Percentiles rank a stretch among this genome's conserved stretches.
Evolutionary conservation across 108 stramenopile genomes (phyloP).

Genomic region (Asterionellopsis glacialis): DNA sequence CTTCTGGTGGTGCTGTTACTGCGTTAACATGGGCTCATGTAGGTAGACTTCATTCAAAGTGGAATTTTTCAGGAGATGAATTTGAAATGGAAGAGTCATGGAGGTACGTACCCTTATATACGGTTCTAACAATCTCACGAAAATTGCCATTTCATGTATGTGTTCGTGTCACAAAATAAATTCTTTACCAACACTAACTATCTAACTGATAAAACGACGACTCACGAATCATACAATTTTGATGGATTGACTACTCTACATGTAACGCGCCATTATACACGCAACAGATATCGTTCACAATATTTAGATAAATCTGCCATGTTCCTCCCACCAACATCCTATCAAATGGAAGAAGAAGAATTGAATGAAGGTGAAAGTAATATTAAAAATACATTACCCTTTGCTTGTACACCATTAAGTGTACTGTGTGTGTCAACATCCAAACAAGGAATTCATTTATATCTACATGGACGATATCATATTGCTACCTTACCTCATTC

Average conservation of each 20-base stretch:
- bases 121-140: no score
- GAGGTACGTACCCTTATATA: constrained; percentile 24
- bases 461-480: constrained; percentile 75
- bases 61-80: constrained; percentile 14
- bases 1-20: not conserved
- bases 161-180: no score
- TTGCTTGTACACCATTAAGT: constrained; percentile 51
- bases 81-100: constrained; percentile 39
- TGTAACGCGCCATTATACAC: not conserved
- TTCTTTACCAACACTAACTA: no score
- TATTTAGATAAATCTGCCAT: constrained; percentile 32
- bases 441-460: constrained; percentile 37
- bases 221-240: no score
- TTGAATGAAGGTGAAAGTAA: constrained; percentile 4
- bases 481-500: constrained; percentile 6
- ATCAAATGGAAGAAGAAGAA: constrained; percentile 17
- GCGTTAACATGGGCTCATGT: constrained; percentile 36
- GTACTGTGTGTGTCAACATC: constrained; percentile 54
- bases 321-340: constrained; percentile 31
- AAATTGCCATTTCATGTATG: constrained; percentile 10
- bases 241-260: not conserved
- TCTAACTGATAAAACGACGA: no score
- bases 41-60: constrained; percentile 27
- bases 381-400: constrained; percentile 16
- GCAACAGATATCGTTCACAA: constrained; percentile 25